These are phyloP conservation scores for Vaccinium corymbosum DNA, from an alignment of 148 eudicot genomes.

Conservation along the genomic window DNA sequence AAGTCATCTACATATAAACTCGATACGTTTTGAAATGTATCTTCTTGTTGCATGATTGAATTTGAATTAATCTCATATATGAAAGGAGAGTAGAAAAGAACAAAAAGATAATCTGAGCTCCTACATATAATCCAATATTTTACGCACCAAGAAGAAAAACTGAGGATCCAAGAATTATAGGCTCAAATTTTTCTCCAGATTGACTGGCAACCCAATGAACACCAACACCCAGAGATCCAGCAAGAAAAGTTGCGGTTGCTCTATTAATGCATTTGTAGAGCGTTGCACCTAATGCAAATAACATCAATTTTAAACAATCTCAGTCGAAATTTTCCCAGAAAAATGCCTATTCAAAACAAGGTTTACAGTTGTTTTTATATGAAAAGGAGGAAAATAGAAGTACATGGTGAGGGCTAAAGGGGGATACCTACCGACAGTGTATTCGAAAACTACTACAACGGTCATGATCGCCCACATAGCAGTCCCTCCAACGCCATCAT, in stretches of 20 bases:
- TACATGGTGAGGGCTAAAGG: not conserved
- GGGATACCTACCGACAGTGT: constrained; percentile 59
- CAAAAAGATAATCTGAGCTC: not conserved
- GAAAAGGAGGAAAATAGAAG: not conserved
- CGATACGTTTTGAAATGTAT: not conserved
- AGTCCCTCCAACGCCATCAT: constrained; percentile 75
- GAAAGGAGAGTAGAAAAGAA: not conserved
- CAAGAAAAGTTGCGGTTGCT: constrained; percentile 49
- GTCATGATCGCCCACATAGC: constrained; percentile 98
- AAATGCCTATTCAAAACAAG: not conserved
- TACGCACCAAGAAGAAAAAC: constrained; percentile 62
- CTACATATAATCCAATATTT: not conserved
- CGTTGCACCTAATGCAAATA: constrained; percentile 56
- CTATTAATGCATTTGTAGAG: constrained; percentile 66
- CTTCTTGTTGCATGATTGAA: not conserved
- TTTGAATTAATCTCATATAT: not conserved
- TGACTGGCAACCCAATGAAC: constrained; percentile 71
- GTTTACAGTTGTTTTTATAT: not conserved
- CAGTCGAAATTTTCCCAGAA: not conserved
- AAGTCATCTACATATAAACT: not conserved
- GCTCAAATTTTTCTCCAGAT: constrained; percentile 54
- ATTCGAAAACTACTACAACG: constrained; percentile 80
- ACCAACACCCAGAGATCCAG: constrained; percentile 75
- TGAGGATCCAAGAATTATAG: constrained; percentile 51
- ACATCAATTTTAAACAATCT: not conserved